Base-by-base conservation (phyloP, 2,329 filamentous ascomycete genomes). In the Aureobasidium zeae region DNA sequence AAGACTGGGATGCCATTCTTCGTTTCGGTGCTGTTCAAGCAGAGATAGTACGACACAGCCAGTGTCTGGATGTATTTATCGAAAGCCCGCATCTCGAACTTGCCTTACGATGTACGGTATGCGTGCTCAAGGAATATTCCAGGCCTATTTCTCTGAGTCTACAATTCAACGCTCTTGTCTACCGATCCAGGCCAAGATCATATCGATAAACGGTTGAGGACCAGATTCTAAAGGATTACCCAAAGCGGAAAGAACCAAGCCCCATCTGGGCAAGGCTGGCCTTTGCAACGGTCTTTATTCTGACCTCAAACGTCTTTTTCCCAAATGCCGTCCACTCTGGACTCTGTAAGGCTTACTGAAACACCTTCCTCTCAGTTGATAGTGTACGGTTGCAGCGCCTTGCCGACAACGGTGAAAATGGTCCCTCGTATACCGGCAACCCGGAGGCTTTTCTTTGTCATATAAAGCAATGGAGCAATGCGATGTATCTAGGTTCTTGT, bases 261-360 rank as follows among this genome's bases (percentile, higher is more conserved):
- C 17, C 6, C 6, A 33, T 34, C 21, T 4, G 30, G 5, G 26
- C 24, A 33, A 30, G 39, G 29, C 39, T 43, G 29, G 13, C 24
- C 22, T 10, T 28, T 24, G 21, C 30, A 43, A 43, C 39, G 39
- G 39, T 33, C 21, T 43, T 43, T 43, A 34, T 16, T 34, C 16
- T 24, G 15, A 43, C 39, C 17, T 26, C 12, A 29, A 43, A 43
- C 39, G 39, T 31, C 13, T 12, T 12, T 34, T 9, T 17, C 9
- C 37, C 17, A 17, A 30, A 29, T 39, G n/a, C 25, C 11, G n/a
- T 30, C 4, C 37, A 41, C 25, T 38, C 8, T 10, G 12, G 10
- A 9, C 10, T 10, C 30, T 32, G 30, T 13, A 25, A 33, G 29
- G 9, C 5, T 34, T 42, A 20, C 15, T 21, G 30, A 34, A 28